Conservation (phyloP, 805 yeast genomes). For the Yarrowia sp. region DNA sequence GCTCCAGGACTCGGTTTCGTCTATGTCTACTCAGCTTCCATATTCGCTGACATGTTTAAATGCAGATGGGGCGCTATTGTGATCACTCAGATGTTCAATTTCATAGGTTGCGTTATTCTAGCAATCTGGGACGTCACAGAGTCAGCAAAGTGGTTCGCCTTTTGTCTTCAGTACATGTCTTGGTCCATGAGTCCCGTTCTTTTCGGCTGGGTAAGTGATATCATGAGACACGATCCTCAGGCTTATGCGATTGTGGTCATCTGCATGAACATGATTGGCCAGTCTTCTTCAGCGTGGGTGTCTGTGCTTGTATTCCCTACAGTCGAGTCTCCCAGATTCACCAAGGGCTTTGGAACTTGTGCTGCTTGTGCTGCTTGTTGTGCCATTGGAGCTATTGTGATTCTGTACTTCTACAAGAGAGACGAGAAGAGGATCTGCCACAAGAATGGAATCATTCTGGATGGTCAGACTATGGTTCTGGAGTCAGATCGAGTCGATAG, state of each 20-base stretch:
- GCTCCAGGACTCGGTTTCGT: conserved; percentile 66
- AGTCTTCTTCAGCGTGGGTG: conserved; percentile 63
- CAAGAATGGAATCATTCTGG: conserved; percentile 55
- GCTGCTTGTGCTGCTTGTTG: conserved; percentile 41
- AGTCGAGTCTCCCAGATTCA: conserved; percentile 46
- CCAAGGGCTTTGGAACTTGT: conserved; percentile 44
- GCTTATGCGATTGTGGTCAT: conserved; percentile 60
- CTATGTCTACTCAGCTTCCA: conserved; percentile 45
- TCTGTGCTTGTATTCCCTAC: conserved; percentile 55
- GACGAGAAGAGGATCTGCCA: conserved; percentile 58
- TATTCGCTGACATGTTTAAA: conserved; percentile 58
- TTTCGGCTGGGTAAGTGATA: conserved; percentile 64
- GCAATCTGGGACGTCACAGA: conserved; percentile 65
- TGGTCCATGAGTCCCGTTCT: conserved; percentile 67
- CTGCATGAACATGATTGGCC: conserved; percentile 59
- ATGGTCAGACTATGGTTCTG: neutral
- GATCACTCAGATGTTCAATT: conserved; percentile 52
- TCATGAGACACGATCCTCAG: conserved; percentile 59
- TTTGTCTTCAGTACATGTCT: conserved; percentile 61
- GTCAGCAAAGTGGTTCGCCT: conserved; percentile 67
- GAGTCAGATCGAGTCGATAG: neutral
- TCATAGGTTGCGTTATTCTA: conserved; percentile 58
- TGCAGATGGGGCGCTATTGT: conserved; percentile 59
- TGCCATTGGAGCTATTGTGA: conserved; percentile 49
- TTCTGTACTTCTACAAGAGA: conserved; percentile 60